A percentile compares a stretch with the other conserved stretches of the same genome.
phyloP scores from a whole-genome alignment of 108 stramenopile species.

The Cyclotella baltica region DNA sequence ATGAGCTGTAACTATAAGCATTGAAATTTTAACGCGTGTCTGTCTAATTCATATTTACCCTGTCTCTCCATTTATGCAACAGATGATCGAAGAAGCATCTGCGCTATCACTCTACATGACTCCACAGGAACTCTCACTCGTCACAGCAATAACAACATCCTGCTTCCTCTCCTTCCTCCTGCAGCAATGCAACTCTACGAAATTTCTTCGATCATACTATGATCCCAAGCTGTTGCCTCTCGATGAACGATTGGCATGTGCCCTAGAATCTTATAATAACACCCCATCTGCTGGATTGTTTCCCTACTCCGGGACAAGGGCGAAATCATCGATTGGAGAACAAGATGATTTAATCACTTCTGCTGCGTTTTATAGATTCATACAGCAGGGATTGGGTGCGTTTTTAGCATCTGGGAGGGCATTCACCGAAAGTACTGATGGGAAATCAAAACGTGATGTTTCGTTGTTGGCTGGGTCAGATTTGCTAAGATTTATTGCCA shows the following conservation, averaged over 20 bases:
- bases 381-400: slow-evolving; percentile 23
- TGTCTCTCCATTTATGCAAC: background rate
- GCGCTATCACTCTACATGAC: slow-evolving; percentile 36
- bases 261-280: slow-evolving; percentile 17
- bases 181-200: slow-evolving; percentile 31
- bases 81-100: slow-evolving; percentile 40
- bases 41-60: background rate
- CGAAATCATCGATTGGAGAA: slow-evolving; percentile 12
- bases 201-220: slow-evolving; percentile 39
- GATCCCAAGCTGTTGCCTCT: background rate
- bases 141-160: slow-evolving; percentile 29
- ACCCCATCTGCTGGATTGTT: slow-evolving; percentile 8
- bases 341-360: slow-evolving; percentile 24
- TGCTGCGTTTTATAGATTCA: slow-evolving; percentile 28
- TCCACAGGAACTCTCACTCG: slow-evolving; percentile 19
- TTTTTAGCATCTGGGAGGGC: slow-evolving; percentile 25
- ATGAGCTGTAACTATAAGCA: background rate
- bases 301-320: slow-evolving; percentile 29
- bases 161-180: slow-evolving; percentile 28
- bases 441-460: background rate
- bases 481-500: slow-evolving; percentile 27
- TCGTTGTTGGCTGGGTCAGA: slow-evolving; percentile 22
- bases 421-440: background rate
- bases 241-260: slow-evolving; percentile 28
- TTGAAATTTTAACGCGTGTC: background rate